These are phyloP conservation scores for Penicillium robsamsonii DNA, from an alignment of 495 filamentous ascomycete genomes.

Conservation along the genomic window DNA sequence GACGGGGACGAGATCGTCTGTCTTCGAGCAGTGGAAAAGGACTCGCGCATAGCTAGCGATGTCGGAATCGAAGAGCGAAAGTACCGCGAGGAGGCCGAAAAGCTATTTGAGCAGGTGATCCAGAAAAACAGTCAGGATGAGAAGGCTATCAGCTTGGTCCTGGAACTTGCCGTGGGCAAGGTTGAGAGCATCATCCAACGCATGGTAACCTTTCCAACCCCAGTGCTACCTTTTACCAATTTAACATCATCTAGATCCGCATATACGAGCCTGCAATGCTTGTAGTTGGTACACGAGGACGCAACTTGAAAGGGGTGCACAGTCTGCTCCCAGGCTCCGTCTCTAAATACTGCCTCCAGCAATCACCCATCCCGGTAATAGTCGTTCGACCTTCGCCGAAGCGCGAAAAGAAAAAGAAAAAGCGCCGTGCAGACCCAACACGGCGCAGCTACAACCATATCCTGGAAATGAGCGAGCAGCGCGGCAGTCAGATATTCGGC, in stretches of 20 bases:
- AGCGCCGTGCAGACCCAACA: constrained; percentile 75
- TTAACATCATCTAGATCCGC: constrained; percentile 63
- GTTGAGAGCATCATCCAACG: constrained; percentile 89
- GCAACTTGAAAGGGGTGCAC: constrained; percentile 83
- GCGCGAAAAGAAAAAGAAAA: constrained; percentile 86
- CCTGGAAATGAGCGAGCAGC: constrained; percentile 56
- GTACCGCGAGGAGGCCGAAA: constrained; percentile 78
- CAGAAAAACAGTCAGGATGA: constrained; percentile 74
- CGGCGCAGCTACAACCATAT: constrained; percentile 81
- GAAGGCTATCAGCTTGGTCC: constrained; percentile 78
- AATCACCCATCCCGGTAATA: constrained; percentile 94
- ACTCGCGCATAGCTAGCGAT: constrained; percentile 69
- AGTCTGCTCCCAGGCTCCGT: constrained; percentile 89
- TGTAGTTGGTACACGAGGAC: constrained; percentile 89
- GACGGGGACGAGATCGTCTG: constrained; percentile 97
- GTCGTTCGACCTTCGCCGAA: constrained; percentile 90
- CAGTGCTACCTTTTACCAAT: neutral
- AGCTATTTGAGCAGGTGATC: constrained; percentile 74
- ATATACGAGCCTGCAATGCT: constrained; percentile 93
- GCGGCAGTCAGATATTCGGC: constrained; percentile 56
- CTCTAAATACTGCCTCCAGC: constrained; percentile 94
- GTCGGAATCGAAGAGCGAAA: constrained; percentile 63
- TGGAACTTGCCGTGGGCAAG: constrained; percentile 91
- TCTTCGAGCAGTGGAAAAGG: constrained; percentile 84
- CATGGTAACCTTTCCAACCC: constrained; percentile 64